Evolutionary conservation across 192 early-diverging fungal genomes (phyloP).

Genomic region (Coemansia sp.): DNA sequence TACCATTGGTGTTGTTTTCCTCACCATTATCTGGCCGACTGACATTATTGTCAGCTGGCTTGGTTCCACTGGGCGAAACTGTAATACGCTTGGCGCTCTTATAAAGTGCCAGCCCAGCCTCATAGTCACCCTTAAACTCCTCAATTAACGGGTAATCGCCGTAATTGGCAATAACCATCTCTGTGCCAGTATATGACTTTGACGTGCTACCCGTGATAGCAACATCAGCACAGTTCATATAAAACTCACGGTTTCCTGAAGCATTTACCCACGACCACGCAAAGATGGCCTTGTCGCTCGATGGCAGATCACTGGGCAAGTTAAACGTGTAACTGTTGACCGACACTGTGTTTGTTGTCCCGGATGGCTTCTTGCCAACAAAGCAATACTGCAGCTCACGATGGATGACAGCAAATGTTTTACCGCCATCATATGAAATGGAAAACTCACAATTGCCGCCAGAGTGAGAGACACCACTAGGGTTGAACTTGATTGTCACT

Average conservation of each 20-base stretch:
- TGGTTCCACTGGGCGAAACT: conserved; percentile 3
- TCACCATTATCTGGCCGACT: neutral
- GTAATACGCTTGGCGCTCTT: conserved; percentile 14
- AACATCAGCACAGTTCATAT: conserved; percentile 56
- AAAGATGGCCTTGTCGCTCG: conserved; percentile 56
- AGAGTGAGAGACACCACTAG: conserved; percentile 31
- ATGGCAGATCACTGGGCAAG: conserved; percentile 59
- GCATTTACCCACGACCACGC: conserved; percentile 68
- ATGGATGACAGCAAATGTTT: conserved; percentile 62
- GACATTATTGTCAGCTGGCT: neutral
- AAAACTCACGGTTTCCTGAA: conserved; percentile 62
- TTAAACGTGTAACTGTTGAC: conserved; percentile 46
- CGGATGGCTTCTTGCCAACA: conserved; percentile 15
- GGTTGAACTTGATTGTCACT: conserved; percentile 53
- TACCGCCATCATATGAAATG: conserved; percentile 62
- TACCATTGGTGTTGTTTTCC: neutral
- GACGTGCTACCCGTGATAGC: conserved; percentile 17
- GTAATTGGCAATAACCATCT: conserved; percentile 36
- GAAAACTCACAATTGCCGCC: conserved; percentile 72
- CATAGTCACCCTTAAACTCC: neutral
- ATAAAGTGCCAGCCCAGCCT: conserved; percentile 12
- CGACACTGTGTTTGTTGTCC: conserved; percentile 12
- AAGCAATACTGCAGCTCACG: conserved; percentile 49
- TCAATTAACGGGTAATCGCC: conserved; percentile 14
- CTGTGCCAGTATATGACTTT: conserved; percentile 18